These are phyloP conservation scores for Tolypocladium ophioglossoides DNA, from an alignment of 2,329 filamentous ascomycete species.

Conservation along the genomic window DNA sequence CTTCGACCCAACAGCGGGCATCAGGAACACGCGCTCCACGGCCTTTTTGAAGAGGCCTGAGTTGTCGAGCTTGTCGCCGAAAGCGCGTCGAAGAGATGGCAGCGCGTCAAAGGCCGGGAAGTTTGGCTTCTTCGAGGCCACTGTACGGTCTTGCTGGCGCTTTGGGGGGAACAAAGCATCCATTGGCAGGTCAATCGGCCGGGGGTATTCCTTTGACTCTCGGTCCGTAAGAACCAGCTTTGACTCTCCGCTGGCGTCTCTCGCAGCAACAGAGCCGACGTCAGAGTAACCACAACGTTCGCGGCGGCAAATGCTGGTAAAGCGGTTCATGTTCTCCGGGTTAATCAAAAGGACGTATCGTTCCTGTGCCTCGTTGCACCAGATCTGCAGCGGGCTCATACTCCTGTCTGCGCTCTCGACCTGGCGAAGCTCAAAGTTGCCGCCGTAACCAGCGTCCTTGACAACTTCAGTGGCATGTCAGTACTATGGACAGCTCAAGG, in stretches of 20 bases:
- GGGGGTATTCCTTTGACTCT: slow-evolving; percentile 62
- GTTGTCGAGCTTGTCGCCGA: slow-evolving; percentile 42
- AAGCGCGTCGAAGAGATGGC: slow-evolving; percentile 53
- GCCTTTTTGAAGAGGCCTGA: slow-evolving; percentile 51
- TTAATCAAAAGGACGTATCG: slow-evolving; percentile 89
- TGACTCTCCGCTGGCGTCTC: slow-evolving; percentile 51
- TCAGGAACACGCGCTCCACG: slow-evolving; percentile 66
- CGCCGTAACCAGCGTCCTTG: slow-evolving; percentile 83
- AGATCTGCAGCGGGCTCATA: slow-evolving; percentile 94
- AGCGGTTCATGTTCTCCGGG: slow-evolving; percentile 68
- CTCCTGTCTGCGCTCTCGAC: slow-evolving; percentile 81
- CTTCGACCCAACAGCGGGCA: slow-evolving; percentile 92
- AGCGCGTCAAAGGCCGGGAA: slow-evolving; percentile 63
- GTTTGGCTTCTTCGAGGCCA: slow-evolving; percentile 56
- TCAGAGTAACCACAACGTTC: slow-evolving; percentile 90
- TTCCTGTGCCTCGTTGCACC: slow-evolving; percentile 96
- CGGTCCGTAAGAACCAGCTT: slow-evolving; percentile 73
- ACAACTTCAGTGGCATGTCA: slow-evolving; percentile 40
- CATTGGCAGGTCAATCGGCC: slow-evolving; percentile 84
- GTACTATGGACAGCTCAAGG: too few relatives aligned
- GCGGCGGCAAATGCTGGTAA: slow-evolving; percentile 56
- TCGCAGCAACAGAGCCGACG: slow-evolving; percentile 65
- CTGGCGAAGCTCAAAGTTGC: slow-evolving; percentile 87
- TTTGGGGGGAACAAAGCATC: slow-evolving; percentile 79
- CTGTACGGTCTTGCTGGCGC: slow-evolving; percentile 67